A percentile compares a stretch with the other conserved stretches of the same genome.
phyloP scores from a whole-genome alignment of 2,329 filamentous ascomycete species.

The Helotiales sp. region DNA sequence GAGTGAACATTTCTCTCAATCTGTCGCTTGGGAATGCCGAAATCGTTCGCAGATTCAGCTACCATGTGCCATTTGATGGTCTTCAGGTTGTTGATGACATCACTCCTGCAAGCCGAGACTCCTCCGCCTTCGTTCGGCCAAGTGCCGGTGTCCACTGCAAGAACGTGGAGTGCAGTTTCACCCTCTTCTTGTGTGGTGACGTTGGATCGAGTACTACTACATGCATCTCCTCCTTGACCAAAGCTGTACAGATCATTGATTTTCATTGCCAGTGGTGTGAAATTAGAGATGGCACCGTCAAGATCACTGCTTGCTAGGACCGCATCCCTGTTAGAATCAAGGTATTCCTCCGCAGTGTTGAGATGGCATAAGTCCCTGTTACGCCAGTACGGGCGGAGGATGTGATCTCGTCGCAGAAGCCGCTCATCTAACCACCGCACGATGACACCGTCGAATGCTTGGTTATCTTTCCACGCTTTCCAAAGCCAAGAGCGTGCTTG shows the following conservation, averaged over 20 bases:
- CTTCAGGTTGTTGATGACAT: slow-evolving; percentile 48
- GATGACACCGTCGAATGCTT: slow-evolving; percentile 46
- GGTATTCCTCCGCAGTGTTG: slow-evolving; percentile 40
- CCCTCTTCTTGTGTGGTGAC: slow-evolving; percentile 29
- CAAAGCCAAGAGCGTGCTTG: slow-evolving; percentile 43
- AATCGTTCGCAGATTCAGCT: slow-evolving; percentile 50
- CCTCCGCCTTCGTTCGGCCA: slow-evolving; percentile 41
- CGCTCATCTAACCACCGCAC: slow-evolving; percentile 48
- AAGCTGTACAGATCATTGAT: slow-evolving; percentile 37
- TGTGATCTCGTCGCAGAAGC: slow-evolving; percentile 41
- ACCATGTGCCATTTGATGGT: slow-evolving; percentile 52
- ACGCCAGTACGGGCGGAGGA: slow-evolving; percentile 40
- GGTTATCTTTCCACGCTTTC: slow-evolving; percentile 47
- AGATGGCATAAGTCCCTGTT: slow-evolving; percentile 40
- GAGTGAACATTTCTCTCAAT: slow-evolving; percentile 50
- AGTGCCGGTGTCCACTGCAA: slow-evolving; percentile 37
- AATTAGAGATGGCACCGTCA: slow-evolving; percentile 30
- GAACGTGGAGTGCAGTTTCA: slow-evolving; percentile 42
- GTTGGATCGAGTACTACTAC: slow-evolving; percentile 37
- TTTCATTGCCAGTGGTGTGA: slow-evolving; percentile 36
- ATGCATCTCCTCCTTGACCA: slow-evolving; percentile 37
- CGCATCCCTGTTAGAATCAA: slow-evolving; percentile 34
- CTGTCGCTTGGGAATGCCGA: slow-evolving; percentile 49
- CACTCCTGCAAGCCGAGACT: slow-evolving; percentile 49
- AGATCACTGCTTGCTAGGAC: slow-evolving; percentile 34